A percentile compares a stretch with the other conserved stretches of the same genome.
These are phyloP conservation scores for Didymella pomorum DNA, from an alignment of 2,329 filamentous ascomycete species.

Conservation along the genomic window DNA sequence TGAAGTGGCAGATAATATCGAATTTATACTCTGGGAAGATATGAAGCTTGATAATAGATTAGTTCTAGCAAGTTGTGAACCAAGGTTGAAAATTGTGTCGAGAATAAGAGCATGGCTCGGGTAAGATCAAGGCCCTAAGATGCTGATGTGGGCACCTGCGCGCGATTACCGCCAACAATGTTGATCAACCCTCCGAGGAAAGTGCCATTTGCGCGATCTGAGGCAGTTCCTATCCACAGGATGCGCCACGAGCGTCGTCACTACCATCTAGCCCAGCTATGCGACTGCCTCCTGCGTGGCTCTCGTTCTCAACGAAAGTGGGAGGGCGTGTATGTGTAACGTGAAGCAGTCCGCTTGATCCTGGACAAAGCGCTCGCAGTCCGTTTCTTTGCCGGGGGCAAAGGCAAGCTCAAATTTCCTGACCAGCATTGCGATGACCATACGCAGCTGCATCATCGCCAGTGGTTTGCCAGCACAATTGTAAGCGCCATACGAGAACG, in stretches of 20 bases:
- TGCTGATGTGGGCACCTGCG: not conserved
- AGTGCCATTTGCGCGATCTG: not conserved
- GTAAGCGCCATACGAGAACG: slow-evolving; percentile 71
- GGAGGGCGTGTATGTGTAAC: slow-evolving; percentile 18
- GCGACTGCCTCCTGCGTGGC: not conserved
- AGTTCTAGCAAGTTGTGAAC: not conserved
- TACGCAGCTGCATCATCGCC: slow-evolving; percentile 26
- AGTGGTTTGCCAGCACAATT: slow-evolving; percentile 63
- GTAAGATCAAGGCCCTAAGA: not conserved
- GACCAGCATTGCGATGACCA: slow-evolving; percentile 15
- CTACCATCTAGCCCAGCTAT: not conserved
- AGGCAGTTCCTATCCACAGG: not conserved
- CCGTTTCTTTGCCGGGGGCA: slow-evolving; percentile 8
- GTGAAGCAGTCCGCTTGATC: slow-evolving; percentile 28
- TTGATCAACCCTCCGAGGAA: not conserved
- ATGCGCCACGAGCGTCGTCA: not conserved
- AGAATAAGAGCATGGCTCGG: not conserved
- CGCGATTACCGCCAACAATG: not conserved
- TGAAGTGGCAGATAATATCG: not conserved
- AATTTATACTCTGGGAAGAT: not conserved
- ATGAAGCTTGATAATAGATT: not conserved
- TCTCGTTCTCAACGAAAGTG: slow-evolving; percentile 16
- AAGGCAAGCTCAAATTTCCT: slow-evolving; percentile 20
- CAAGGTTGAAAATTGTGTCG: not conserved
- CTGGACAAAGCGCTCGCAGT: slow-evolving; percentile 15